Conservation (phyloP, 345 rosid species). For the Zanthoxylum bungeanum region DNA sequence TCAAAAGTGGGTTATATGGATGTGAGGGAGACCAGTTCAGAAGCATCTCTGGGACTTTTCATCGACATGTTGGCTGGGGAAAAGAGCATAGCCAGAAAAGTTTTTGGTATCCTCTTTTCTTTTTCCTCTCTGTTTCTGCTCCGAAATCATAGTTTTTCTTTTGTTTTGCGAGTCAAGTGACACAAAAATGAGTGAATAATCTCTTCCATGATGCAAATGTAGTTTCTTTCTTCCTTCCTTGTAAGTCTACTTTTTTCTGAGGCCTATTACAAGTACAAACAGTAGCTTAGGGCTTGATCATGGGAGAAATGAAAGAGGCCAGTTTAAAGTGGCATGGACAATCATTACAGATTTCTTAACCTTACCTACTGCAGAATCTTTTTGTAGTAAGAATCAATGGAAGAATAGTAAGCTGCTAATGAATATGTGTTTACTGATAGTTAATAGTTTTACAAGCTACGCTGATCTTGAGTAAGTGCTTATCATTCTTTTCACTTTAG, state of each 20-base stretch:
- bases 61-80: slow-evolving; percentile 69
- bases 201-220: not conserved
- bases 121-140: not conserved
- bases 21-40: slow-evolving; percentile 53
- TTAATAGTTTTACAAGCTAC: not conserved
- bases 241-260: too few species aligned
- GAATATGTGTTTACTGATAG: not conserved
- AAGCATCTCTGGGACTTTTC: slow-evolving; percentile 59
- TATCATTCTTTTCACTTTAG: not conserved
- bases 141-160: not conserved
- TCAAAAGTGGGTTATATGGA: slow-evolving; percentile 74
- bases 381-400: not conserved
- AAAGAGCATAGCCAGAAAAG: slow-evolving; percentile 71
- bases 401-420: not conserved
- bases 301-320: not conserved
- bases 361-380: not conserved
- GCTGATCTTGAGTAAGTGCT: not conserved
- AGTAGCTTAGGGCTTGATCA: not conserved
- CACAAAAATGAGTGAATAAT: not conserved
- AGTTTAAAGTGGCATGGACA: not conserved
- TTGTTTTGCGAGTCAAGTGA: not conserved
- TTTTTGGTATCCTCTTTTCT: slow-evolving; percentile 56
- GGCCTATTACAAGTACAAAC: too few species aligned
- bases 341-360: not conserved
- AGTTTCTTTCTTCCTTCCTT: not conserved